Percentiles rank a stretch among this genome's conserved stretches.
Conservation (phyloP, 1,284 basidiomycete species). For the Anthracocystis walkeri region DNA sequence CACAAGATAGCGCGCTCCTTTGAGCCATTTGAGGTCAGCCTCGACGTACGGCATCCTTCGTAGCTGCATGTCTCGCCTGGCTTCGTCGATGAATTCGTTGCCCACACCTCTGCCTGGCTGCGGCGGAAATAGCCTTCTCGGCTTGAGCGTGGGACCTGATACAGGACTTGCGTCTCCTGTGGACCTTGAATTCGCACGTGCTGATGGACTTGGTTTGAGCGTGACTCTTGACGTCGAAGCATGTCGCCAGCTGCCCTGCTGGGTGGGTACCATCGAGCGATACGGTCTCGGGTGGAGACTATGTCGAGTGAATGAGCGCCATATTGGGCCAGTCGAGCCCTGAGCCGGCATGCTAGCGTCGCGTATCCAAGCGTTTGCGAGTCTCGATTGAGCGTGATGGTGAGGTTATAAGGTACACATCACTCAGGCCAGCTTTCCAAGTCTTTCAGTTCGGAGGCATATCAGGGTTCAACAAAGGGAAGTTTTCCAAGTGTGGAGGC, state of each 20-base stretch:
- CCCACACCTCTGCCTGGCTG: conserved; percentile 18
- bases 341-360: conserved; percentile 7
- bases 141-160: conserved; percentile 5
- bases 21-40: conserved; percentile 30
- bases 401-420: not conserved
- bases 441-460: not conserved
- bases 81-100: conserved; percentile 33
- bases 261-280: not conserved
- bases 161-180: not conserved
- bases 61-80: conserved; percentile 30
- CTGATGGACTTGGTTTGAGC: not conserved
- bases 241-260: conserved; percentile 11
- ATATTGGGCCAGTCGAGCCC: conserved; percentile 2
- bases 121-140: conserved; percentile 7
- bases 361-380: not conserved
- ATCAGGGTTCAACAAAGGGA: conserved; percentile 8
- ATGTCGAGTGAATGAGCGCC: conserved; percentile 12
- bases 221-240: conserved; percentile 30
- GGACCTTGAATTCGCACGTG: not conserved
- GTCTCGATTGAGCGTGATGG: not conserved
- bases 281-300: not conserved
- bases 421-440: not conserved
- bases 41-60: conserved; percentile 28
- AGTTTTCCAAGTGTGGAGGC: conserved; percentile 7
- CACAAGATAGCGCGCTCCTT: conserved; percentile 7